These are phyloP conservation scores for Pholiota adiposa DNA, from an alignment of 1,284 basidiomycete species.

Conservation along the genomic window DNA sequence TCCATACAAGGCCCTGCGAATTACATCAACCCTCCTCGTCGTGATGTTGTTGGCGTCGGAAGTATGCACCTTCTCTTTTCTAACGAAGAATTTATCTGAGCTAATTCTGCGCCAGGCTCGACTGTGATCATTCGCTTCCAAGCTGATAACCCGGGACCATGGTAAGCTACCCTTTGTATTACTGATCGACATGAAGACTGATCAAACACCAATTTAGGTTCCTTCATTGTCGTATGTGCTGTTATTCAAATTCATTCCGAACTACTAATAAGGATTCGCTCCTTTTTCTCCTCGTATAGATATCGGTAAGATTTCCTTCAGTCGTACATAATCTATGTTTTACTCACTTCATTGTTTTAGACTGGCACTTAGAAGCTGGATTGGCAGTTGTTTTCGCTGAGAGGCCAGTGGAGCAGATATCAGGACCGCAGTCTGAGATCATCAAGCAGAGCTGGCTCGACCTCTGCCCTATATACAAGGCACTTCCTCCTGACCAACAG, in stretches of 20 bases:
- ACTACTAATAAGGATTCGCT: too few species aligned
- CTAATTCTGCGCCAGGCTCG: slow-evolving; percentile 26
- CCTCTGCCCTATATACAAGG: slow-evolving; percentile 39
- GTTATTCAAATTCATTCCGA: neutral
- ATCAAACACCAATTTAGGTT: slow-evolving; percentile 31
- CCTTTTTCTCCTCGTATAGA: neutral
- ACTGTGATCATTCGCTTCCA: slow-evolving; percentile 45
- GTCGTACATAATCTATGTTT: too few species aligned
- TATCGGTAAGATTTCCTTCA: slow-evolving; percentile 13
- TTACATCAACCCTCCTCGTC: slow-evolving; percentile 41
- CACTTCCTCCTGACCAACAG: slow-evolving; percentile 28
- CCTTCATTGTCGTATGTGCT: slow-evolving; percentile 40
- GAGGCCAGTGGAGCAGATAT: slow-evolving; percentile 30
- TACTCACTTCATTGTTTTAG: slow-evolving; percentile 5
- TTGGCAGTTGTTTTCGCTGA: slow-evolving; percentile 47
- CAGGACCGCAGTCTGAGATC: slow-evolving; percentile 30
- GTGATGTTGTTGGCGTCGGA: slow-evolving; percentile 24
- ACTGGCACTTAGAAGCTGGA: slow-evolving; percentile 35
- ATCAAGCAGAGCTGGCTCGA: slow-evolving; percentile 35
- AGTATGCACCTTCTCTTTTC: slow-evolving; percentile 11
- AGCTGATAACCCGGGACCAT: slow-evolving; percentile 34
- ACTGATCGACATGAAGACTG: slow-evolving; percentile 22
- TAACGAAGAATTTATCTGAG: neutral
- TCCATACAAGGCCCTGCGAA: slow-evolving; percentile 37
- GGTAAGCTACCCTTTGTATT: slow-evolving; percentile 39